Evolutionary conservation across 306 rosid species (phyloP).

Genomic region (Vigna hirtella): DNA sequence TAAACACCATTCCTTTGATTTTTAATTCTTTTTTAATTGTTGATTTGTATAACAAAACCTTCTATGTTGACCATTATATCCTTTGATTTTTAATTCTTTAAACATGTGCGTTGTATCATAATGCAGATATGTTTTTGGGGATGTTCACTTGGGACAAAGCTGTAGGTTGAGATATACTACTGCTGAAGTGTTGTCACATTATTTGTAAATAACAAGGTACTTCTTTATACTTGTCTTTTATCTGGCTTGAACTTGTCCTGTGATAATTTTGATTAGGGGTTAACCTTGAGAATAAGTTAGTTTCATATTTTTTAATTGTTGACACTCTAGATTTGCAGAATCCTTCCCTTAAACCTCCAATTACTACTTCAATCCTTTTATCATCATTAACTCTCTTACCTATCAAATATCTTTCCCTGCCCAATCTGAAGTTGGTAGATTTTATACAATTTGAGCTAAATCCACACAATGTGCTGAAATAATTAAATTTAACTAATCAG

Average conservation of each 20-base stretch:
- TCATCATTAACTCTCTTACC: slow-evolving; percentile 22
- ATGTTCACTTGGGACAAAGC: slow-evolving; percentile 99
- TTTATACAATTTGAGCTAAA: not conserved
- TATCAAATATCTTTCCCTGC: slow-evolving; percentile 5
- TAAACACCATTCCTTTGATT: not conserved
- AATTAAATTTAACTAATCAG: slow-evolving; percentile 17
- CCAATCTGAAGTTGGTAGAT: slow-evolving; percentile 18
- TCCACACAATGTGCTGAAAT: not conserved
- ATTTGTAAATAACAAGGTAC: slow-evolving; percentile 75
- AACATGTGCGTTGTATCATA: slow-evolving; percentile 36
- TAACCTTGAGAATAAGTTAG: slow-evolving; percentile 7
- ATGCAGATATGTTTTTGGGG: slow-evolving; percentile 90
- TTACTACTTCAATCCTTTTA: slow-evolving; percentile 24
- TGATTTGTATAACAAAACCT: slow-evolving; percentile 2
- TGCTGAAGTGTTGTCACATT: slow-evolving; percentile 61
- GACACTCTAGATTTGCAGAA: not conserved
- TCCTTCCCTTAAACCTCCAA: slow-evolving; percentile 6
- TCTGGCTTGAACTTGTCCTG: no score
- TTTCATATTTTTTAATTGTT: slow-evolving; percentile 1
- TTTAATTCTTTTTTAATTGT: not conserved
- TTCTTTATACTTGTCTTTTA: no score
- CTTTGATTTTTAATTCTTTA: not conserved
- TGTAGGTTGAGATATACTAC: slow-evolving; percentile 83
- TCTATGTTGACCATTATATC: not conserved
- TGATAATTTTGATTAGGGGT: slow-evolving; percentile 27